phyloP scores from a whole-genome alignment of 1,284 basidiomycete species.

The Trametes polyzona region DNA sequence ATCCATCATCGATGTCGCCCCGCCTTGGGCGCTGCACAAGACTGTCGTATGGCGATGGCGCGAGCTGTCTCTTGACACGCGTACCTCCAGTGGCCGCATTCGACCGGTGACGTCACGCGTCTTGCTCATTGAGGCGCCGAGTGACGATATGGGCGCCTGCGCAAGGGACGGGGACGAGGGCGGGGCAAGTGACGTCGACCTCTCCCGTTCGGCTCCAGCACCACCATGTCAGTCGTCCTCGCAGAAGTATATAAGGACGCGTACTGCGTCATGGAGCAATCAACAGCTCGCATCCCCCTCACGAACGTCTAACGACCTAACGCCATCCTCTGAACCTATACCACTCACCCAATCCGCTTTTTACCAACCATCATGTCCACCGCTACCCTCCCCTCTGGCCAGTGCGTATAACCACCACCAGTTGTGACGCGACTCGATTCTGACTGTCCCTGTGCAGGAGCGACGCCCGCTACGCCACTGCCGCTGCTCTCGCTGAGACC shows the following conservation, averaged over 20 bases:
- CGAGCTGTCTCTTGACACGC: too few species aligned
- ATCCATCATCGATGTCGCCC: neutral
- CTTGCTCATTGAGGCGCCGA: neutral
- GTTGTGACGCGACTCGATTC: neutral
- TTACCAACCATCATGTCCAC: conserved; percentile 30
- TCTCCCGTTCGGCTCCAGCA: conserved; percentile 11
- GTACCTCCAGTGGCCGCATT: neutral
- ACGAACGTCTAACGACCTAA: conserved; percentile 1
- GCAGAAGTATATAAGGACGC: conserved; percentile 10
- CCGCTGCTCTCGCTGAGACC: conserved; percentile 51
- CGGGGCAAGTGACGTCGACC: conserved; percentile 18
- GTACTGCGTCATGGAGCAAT: neutral
- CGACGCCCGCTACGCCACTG: conserved; percentile 47
- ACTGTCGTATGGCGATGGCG: too few species aligned
- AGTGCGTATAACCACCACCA: conserved; percentile 8
- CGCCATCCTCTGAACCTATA: neutral
- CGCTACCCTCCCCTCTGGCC: conserved; percentile 25
- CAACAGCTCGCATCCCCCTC: neutral
- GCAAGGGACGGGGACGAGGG: neutral
- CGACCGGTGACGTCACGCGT: conserved; percentile 9
- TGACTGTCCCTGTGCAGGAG: conserved; percentile 18
- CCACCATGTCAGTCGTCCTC: neutral
- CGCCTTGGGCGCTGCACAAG: too few species aligned
- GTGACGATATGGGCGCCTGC: conserved; percentile 8
- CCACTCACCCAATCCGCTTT: neutral